phyloP scores from a whole-genome alignment of 371 early-diverging fungal genomes.

The Mortierella sp. region DNA sequence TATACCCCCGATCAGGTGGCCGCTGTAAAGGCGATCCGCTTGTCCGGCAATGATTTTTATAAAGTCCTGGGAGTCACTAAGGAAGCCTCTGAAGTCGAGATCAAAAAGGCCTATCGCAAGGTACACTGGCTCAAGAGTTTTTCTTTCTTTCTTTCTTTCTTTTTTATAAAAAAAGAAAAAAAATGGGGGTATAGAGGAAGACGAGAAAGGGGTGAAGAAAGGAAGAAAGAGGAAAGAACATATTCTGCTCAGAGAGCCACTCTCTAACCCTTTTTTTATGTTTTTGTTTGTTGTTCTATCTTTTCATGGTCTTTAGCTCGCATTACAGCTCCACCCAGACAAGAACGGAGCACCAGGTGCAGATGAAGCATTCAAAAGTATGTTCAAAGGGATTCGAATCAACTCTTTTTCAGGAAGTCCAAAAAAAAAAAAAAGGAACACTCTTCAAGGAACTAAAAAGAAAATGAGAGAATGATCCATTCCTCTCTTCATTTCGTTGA shows the following conservation, averaged over 20 bases:
- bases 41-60: slow-evolving; percentile 86
- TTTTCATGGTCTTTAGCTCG: slow-evolving; percentile 64
- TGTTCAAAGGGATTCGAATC: slow-evolving; percentile 22
- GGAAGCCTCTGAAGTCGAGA: slow-evolving; percentile 80
- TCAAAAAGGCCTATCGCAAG: slow-evolving; percentile 96
- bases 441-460: too few relatives aligned
- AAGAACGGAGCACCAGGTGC: slow-evolving; percentile 95
- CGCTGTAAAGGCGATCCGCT: slow-evolving; percentile 79
- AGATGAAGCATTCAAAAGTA: slow-evolving; percentile 93
- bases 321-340: slow-evolving; percentile 96
- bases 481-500: too few relatives aligned
- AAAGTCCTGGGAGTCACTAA: slow-evolving; percentile 87
- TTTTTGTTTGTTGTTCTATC: neutral
- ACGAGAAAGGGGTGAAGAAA: neutral
- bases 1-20: slow-evolving; percentile 80
- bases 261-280: neutral
- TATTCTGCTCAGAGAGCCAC: neutral
- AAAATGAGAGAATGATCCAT: too few relatives aligned
- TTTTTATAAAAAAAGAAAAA: neutral
- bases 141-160: neutral
- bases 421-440: too few relatives aligned
- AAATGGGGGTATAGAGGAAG: neutral
- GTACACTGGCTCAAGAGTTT: slow-evolving; percentile 56
- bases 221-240: too few relatives aligned
- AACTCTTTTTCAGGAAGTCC: too few relatives aligned